Percentiles rank a stretch among this genome's conserved stretches.
phyloP scores from a whole-genome alignment of 768 basidiomycete genomes.

The Auricularia sp. region DNA sequence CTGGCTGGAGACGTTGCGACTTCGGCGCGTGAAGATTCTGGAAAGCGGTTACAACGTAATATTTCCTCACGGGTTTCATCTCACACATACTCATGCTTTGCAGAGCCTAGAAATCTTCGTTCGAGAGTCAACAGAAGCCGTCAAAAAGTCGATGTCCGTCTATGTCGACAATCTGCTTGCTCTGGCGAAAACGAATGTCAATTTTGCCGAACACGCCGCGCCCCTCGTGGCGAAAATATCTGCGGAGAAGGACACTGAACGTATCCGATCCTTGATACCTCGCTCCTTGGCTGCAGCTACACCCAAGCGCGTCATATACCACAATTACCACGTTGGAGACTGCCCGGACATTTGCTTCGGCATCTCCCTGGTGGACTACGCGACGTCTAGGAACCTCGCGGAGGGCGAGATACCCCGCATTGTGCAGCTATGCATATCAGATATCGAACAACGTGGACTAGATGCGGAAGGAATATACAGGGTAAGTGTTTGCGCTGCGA shows the following conservation, averaged over 20 bases:
- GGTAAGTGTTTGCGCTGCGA: constrained; percentile 28
- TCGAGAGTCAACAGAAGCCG: constrained; percentile 52
- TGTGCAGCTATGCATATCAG: constrained; percentile 66
- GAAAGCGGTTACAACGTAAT: constrained; percentile 69
- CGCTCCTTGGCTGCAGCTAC: constrained; percentile 53
- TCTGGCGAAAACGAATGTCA: constrained; percentile 64
- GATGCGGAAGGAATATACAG: constrained; percentile 75
- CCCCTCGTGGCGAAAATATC: constrained; percentile 55
- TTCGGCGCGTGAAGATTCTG: constrained; percentile 71
- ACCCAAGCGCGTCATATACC: constrained; percentile 64
- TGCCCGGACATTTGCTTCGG: constrained; percentile 88
- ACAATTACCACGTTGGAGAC: constrained; percentile 70
- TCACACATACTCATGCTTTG: neutral
- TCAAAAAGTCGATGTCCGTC: constrained; percentile 55
- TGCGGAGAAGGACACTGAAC: constrained; percentile 57
- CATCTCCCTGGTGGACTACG: constrained; percentile 79
- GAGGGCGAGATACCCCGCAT: constrained; percentile 76
- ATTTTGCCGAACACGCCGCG: constrained; percentile 57
- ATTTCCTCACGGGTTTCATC: neutral
- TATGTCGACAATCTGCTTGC: constrained; percentile 79
- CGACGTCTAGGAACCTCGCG: constrained; percentile 60
- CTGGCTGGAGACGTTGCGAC: constrained; percentile 82
- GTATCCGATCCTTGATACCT: constrained; percentile 44
- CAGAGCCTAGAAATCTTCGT: constrained; percentile 78
- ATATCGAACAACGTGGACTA: constrained; percentile 71